These are phyloP conservation scores for Tulasnella sp. DNA, from an alignment of 768 basidiomycete species.

Conservation along the genomic window DNA sequence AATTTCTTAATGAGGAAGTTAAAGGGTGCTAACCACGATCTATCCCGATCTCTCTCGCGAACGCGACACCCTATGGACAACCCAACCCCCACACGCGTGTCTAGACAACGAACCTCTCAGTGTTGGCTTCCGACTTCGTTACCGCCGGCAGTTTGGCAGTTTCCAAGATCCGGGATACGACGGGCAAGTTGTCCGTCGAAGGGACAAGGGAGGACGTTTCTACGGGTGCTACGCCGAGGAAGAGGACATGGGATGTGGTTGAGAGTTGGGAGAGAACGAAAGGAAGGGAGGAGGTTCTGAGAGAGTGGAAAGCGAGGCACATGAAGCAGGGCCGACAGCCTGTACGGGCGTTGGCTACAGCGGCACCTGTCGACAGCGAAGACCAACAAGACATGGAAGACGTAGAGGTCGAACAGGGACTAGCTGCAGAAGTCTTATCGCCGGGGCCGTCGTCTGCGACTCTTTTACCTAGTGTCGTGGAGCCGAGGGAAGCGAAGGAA, in stretches of 20 bases:
- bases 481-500: neutral
- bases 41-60: no score
- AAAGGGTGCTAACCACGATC: neutral
- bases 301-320: slow-evolving; percentile 18
- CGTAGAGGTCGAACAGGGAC: neutral
- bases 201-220: slow-evolving; percentile 40
- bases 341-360: neutral
- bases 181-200: slow-evolving; percentile 13
- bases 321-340: neutral
- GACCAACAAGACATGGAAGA: neutral
- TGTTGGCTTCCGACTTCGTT: slow-evolving; percentile 40
- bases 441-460: neutral
- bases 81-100: slow-evolving; percentile 26
- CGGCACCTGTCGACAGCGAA: neutral
- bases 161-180: slow-evolving; percentile 37
- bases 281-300: slow-evolving; percentile 51
- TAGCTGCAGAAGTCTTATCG: neutral
- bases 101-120: slow-evolving; percentile 40
- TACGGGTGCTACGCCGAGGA: slow-evolving; percentile 69
- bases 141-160: slow-evolving; percentile 40
- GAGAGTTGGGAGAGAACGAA: slow-evolving; percentile 67
- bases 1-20: neutral
- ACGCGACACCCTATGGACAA: slow-evolving; percentile 34
- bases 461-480: neutral
- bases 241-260: slow-evolving; percentile 60